Percentiles rank a stretch among this genome's conserved stretches.
These are phyloP conservation scores for Phytophthora melonis DNA, from an alignment of 352 stramenopile species.

Conservation along the genomic window DNA sequence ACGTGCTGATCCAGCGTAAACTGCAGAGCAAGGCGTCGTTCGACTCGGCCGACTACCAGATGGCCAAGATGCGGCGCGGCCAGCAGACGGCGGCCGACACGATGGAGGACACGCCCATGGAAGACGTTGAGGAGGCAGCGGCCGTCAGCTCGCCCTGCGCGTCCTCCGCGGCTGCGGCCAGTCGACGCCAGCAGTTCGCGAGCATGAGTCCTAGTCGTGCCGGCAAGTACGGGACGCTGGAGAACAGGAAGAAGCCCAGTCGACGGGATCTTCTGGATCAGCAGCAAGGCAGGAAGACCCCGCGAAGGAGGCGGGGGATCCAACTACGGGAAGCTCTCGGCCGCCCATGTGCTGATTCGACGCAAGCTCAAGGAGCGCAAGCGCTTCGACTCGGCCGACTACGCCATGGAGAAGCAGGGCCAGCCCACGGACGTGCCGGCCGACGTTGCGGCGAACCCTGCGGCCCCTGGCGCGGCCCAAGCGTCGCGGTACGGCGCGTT, in stretches of 20 bases:
- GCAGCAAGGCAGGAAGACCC: conserved; percentile 18
- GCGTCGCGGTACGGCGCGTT: conserved; percentile 12
- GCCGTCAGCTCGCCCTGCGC: conserved; percentile 62
- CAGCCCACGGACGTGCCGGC: conserved; percentile 39
- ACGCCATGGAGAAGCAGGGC: conserved; percentile 72
- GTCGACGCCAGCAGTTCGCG: conserved; percentile 35
- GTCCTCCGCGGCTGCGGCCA: conserved; percentile 22
- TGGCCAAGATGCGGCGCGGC: conserved; percentile 40
- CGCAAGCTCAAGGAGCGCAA: conserved; percentile 86
- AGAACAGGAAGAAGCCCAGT: conserved; percentile 39
- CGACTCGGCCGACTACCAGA: conserved; percentile 84
- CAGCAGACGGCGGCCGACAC: conserved; percentile 1
- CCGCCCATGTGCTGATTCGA: conserved; percentile 79
- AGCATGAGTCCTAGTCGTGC: conserved; percentile 71
- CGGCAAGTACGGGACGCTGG: conserved; percentile 58
- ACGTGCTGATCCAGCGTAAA: conserved; percentile 79
- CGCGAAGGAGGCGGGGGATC: conserved; percentile 19
- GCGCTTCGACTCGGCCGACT: conserved; percentile 85
- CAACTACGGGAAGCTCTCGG: conserved; percentile 74
- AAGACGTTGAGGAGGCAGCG: conserved; percentile 21
- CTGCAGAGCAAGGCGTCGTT: conserved; percentile 76
- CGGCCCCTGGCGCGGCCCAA: background rate
- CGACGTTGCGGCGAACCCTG: conserved; percentile 21
- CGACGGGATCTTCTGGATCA: conserved; percentile 50
- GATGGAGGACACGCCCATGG: conserved; percentile 43